phyloP scores from a whole-genome alignment of 108 stramenopile genomes.

The Skeletonema potamos region DNA sequence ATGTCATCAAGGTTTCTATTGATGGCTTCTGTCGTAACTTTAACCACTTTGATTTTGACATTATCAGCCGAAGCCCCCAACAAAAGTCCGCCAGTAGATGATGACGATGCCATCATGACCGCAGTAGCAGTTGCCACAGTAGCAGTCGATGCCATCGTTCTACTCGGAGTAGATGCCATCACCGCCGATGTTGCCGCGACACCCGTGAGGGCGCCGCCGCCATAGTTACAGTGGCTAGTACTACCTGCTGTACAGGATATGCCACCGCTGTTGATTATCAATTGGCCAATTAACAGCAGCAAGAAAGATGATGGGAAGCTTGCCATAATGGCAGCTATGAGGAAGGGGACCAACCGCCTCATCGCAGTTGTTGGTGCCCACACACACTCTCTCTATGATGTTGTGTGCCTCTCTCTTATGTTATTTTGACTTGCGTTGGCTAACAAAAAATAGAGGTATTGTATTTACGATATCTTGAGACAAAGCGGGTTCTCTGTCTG shows the following conservation, averaged over 20 bases:
- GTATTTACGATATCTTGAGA: too few relatives aligned
- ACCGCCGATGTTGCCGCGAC: neutral
- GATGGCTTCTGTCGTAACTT: neutral
- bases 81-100: neutral
- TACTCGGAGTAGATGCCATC: neutral
- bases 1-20: neutral
- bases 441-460: too few relatives aligned
- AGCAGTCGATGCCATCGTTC: neutral
- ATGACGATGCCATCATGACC: neutral
- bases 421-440: neutral
- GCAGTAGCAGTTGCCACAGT: neutral
- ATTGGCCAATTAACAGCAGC: conserved; percentile 1
- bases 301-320: conserved; percentile 12
- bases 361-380: conserved; percentile 3
- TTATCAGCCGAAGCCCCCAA: neutral
- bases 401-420: neutral
- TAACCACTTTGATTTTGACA: neutral
- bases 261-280: conserved; percentile 7
- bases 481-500: too few relatives aligned
- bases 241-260: neutral
- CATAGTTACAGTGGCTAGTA: neutral
- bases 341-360: conserved; percentile 30
- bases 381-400: neutral
- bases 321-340: conserved; percentile 35
- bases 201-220: neutral